Evolutionary conservation across 2,329 filamentous ascomycete genomes (phyloP).

Genomic region (Colletotrichum sp.): DNA sequence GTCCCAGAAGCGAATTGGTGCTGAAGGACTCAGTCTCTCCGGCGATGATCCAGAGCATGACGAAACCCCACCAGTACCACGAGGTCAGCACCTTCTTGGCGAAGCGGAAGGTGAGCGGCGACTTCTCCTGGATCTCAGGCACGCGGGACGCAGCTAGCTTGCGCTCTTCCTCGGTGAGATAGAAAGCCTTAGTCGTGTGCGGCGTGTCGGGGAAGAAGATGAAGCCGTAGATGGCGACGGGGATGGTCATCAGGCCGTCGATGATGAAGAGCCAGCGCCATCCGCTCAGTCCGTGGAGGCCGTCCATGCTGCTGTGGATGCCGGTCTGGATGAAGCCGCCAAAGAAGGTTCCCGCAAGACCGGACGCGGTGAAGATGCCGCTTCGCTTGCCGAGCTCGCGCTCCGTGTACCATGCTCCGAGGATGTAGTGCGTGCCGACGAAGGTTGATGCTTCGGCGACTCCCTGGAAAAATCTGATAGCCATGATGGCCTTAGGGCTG

Average conservation of each 20-base stretch:
- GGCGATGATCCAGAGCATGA: conserved; percentile 71
- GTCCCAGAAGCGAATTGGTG: conserved; percentile 61
- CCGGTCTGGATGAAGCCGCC: conserved; percentile 66
- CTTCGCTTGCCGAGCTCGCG: conserved; percentile 67
- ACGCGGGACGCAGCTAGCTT: conserved; percentile 48
- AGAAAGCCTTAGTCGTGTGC: conserved; percentile 40
- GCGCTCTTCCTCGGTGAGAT: conserved; percentile 36
- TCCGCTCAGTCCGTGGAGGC: conserved; percentile 35
- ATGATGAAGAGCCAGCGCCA: conserved; percentile 36
- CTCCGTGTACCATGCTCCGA: conserved; percentile 64
- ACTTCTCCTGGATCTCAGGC: conserved; percentile 38
- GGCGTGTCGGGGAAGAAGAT: conserved; percentile 56
- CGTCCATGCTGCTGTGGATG: conserved; percentile 49
- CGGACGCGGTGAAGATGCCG: conserved; percentile 67
- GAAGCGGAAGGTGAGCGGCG: conserved; percentile 55
- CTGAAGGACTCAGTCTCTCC: conserved; percentile 76
- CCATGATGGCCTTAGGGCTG: conserved; percentile 59
- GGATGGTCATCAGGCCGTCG: conserved; percentile 57
- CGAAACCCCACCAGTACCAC: conserved; percentile 72
- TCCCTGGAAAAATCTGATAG: conserved; percentile 44
- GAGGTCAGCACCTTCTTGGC: conserved; percentile 60
- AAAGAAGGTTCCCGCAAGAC: conserved; percentile 65
- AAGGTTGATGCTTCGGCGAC: conserved; percentile 44
- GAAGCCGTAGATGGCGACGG: conserved; percentile 56
- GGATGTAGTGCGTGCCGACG: conserved; percentile 47